A percentile compares a stretch with the other conserved stretches of the same genome.
Evolutionary conservation across 176 grass and related monocot genomes (phyloP).

Genomic region (Dactylis glomerata): DNA sequence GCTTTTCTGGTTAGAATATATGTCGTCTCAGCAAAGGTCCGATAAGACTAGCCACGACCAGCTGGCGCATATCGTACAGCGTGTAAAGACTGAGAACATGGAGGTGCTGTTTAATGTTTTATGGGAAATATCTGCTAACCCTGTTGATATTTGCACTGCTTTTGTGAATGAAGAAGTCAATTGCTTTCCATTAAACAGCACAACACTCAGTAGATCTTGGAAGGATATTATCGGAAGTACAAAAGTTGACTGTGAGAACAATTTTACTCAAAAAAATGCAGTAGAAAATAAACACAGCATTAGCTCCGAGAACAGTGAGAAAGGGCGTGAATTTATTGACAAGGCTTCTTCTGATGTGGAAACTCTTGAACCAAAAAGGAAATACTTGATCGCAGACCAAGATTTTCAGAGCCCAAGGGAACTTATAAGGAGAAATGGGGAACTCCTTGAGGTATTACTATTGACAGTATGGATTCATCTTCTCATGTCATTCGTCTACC

Average conservation of each 20-base stretch:
- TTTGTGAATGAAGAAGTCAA: slow-evolving; percentile 67
- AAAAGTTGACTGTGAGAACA: slow-evolving; percentile 32
- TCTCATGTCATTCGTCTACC: slow-evolving; percentile 16
- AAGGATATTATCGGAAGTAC: slow-evolving; percentile 49
- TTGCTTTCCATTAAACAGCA: slow-evolving; percentile 42
- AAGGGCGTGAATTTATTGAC: background rate
- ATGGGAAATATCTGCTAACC: slow-evolving; percentile 59
- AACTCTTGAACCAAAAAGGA: slow-evolving; percentile 55
- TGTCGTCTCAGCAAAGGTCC: slow-evolving; percentile 32
- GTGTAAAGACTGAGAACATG: slow-evolving; percentile 44
- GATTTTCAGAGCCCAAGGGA: slow-evolving; percentile 76
- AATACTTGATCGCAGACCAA: slow-evolving; percentile 33
- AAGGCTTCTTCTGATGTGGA: slow-evolving; percentile 22
- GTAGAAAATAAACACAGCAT: slow-evolving; percentile 23
- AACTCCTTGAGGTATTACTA: slow-evolving; percentile 85
- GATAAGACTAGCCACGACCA: slow-evolving; percentile 36
- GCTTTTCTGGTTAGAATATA: slow-evolving; percentile 60
- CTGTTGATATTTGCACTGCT: slow-evolving; percentile 62
- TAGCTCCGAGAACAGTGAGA: slow-evolving; percentile 27
- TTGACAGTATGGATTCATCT: slow-evolving; percentile 24
- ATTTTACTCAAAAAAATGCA: slow-evolving; percentile 32
- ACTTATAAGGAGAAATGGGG: slow-evolving; percentile 76
- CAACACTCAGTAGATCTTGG: slow-evolving; percentile 56
- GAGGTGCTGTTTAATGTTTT: slow-evolving; percentile 54
- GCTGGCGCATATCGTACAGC: slow-evolving; percentile 34